Evolutionary conservation across 164 flowering plant species (phyloP), one percentile per base, ranked within the genome.

Genomic region (Liriodendron chinense): DNA sequence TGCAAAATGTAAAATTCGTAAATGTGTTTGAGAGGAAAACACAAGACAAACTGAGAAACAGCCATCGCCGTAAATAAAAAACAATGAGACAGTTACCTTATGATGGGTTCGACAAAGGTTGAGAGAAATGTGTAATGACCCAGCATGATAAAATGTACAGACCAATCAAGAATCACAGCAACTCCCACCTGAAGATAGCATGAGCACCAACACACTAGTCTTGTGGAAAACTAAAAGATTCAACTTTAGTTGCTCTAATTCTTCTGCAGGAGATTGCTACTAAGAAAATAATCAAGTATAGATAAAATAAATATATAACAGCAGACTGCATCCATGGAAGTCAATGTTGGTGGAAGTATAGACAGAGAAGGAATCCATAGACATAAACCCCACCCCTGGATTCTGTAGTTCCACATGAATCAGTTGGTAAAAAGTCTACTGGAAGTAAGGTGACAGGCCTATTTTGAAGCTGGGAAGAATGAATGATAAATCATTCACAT

Each of bases 51-150:
- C 66, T 14, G 22, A 67, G 28, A 10, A 34, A 28, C 47, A 67
- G 21, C 69, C 69, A 13, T 26, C 25, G 47, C 21, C 14, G n/a
- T 64, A 21, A 64, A 10, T 20, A 18, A 72, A 57, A 9, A 59
- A 47, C 5, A 73, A 47, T 3, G 13, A 56, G 63, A 72, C 0
- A 63, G 48, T 53, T 26, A 93, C 99, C 99, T 89, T 24, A 93
- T 79, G 48, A 85, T 18, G 66, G 99, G 99, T 34, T 90, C 96
- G 34, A 86, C 69, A 75, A 81, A 85, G 75, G 88, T 81, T 48
- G 99, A 90, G 74, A 95, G 90, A 73, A 93, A 86, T 53, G 99
- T 92, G 72, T 92, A 95, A 72, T 79, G 85, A 72, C 97, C 97
- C 76, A 95, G 78, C 96, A 93, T 92, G 81, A 83, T 59, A 83